Evolutionary conservation across 108 stramenopile species (phyloP), one percentile per base, ranked within the genome.

Genomic region (Nitzschia putrida): DNA sequence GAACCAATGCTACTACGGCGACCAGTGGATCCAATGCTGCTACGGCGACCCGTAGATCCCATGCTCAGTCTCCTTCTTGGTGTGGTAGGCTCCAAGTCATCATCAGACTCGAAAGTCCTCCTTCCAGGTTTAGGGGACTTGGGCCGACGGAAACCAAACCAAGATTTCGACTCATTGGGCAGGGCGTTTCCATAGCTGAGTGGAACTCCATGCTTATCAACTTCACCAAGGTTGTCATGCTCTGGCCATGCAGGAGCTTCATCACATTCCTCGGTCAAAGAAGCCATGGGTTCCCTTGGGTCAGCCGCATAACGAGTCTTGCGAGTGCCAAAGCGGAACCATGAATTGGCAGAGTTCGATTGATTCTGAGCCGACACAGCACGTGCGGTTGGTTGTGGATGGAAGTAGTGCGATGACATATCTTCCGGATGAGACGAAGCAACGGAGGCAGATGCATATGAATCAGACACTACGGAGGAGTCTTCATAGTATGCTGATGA

Each of bases 301-400:
- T 60, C 57, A 41, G 45, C 38, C 7, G 11, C 7, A 21, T 25
- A 57, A 52, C 21, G 50, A n/a, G 45, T 22, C 11, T 53, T 61
- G 26, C 63, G 68, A 24, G 38, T 53, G 5, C 74, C 74, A 76
- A 76, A 76, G 13, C 74, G 67, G 56, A 76, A 76, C 74, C 74
- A 76, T 9, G 74, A 76, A 16, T 55, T 57, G 2, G 53, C 38
- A 25, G 43, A 20, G 53, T 12, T 50, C 14, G 57, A 12, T 69
- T 57, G 44, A 34, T 58, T 25, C 49, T 24, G 29, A 18, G 6
- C 47, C n/a, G 25, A 70, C 43, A 14, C 24, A 53, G n/a, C 41
- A 29, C 41, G 50, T 59, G 13, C 25, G 49, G 45, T 4, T 2
- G 13, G 5, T 23, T 45, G 25, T 20, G 38, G 40, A 8, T 49